phyloP scores from a whole-genome alignment of 148 eudicot genomes.

The Fagopyrum tataricum region DNA sequence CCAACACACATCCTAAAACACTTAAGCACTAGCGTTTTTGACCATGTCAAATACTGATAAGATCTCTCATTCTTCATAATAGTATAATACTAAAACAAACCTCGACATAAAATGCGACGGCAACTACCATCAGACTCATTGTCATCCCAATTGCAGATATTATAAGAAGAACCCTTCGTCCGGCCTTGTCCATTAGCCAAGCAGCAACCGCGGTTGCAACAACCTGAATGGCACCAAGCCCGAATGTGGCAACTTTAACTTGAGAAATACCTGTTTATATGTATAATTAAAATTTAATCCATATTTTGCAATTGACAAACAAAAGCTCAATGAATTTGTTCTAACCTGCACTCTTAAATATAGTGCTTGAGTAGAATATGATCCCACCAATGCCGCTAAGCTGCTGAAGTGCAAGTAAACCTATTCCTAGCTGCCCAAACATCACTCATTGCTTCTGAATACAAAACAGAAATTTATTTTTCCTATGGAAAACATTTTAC shows the following conservation, averaged over 20 bases:
- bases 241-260: constrained; percentile 68
- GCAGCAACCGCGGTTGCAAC: constrained; percentile 68
- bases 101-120: constrained; percentile 10
- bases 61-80: too few relatives aligned
- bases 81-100: neutral
- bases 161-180: constrained; percentile 65
- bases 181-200: constrained; percentile 77
- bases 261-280: constrained; percentile 51
- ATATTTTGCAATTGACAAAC: neutral
- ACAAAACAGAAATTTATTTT: constrained; percentile 6
- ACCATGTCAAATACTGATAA: too few relatives aligned
- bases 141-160: constrained; percentile 23
- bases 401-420: constrained; percentile 78
- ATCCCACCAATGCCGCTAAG: constrained; percentile 82
- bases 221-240: constrained; percentile 86
- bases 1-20: too few relatives aligned
- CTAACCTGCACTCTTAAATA: constrained; percentile 77
- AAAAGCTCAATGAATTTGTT: neutral
- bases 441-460: neutral
- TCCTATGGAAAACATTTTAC: constrained; percentile 36
- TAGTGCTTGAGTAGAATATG: constrained; percentile 68
- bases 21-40: too few relatives aligned
- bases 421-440: constrained; percentile 56
- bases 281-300: neutral
- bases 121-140: neutral